Percentiles rank a stretch among this genome's conserved stretches.
phyloP scores from a whole-genome alignment of 129 eudicot genomes.

The Escallonia herrerae region DNA sequence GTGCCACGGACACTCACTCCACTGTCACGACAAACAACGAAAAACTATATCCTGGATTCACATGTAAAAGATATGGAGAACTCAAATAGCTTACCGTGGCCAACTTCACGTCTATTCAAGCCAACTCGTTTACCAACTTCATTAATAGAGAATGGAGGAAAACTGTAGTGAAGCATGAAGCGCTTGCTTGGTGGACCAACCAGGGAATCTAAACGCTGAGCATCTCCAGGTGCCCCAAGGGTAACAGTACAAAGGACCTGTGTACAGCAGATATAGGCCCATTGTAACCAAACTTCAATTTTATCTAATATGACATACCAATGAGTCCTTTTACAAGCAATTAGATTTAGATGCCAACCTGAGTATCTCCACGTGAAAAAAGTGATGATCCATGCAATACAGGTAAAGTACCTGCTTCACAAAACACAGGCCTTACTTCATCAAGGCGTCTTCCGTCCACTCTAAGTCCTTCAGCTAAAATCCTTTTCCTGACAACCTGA shows the following conservation, averaged over 20 bases:
- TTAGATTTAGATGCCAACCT: conserved; percentile 29
- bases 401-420: conserved; percentile 89
- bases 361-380: conserved; percentile 92
- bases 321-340: too few species aligned
- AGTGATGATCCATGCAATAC: conserved; percentile 85
- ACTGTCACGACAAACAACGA: too few species aligned
- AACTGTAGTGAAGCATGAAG: conserved; percentile 94
- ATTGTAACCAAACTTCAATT: too few species aligned
- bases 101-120: conserved; percentile 90
- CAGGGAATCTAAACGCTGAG: conserved; percentile 79
- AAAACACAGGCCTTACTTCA: conserved; percentile 84
- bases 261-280: not conserved
- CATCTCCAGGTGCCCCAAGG: conserved; percentile 92
- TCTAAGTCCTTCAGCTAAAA: conserved; percentile 64
- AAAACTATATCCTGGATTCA: not conserved
- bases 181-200: conserved; percentile 87
- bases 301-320: too few species aligned
- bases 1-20: too few species aligned
- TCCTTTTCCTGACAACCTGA: conserved; percentile 78
- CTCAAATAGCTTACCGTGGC: conserved; percentile 62
- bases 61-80: not conserved
- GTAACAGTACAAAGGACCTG: conserved; percentile 93
- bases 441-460: conserved; percentile 92
- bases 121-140: conserved; percentile 92
- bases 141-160: conserved; percentile 94